Base-by-base conservation (phyloP, 805 yeast genomes). In the Sugiyamaella chiloensis region DNA sequence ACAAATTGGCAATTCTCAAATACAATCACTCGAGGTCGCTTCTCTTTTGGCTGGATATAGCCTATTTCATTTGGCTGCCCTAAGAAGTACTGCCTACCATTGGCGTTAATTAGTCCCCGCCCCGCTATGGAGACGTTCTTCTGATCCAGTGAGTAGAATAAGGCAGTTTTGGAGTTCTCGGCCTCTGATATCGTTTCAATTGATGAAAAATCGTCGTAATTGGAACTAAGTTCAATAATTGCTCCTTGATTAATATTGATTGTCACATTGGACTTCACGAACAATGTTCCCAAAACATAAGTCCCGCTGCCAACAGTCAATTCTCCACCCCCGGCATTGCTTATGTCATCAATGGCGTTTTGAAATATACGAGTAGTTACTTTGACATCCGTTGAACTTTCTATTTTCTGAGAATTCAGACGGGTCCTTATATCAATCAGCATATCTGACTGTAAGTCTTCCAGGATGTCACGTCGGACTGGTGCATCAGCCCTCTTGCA, bases 11-110 rank as follows among this genome's bases (percentile, higher is more conserved):
- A 44, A 16, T 24, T 24, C 36, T 44, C 47, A 20, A 44, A 44
- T 7, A 44, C 47, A 24, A 44, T 27, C 24, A 44, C 19, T n/a
- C 47, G 21, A 5, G 47, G 47, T 20, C 47, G 26, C 11, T 21
- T 31, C 23, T 20, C 42, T 24, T 35, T 26, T 12, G 47, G 47
- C 11, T 20, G 9, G 2, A 42, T 12, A 35, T 44, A 44, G 4
- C 47, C 47, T 12, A 32, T 20, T 24, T 44, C 42, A 24, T 44
- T 41, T 5, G 29, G 42, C 24, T 44, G 36, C 8, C 16, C 24
- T 9, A 32, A 34, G 27, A 44, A 44, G 17, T 44, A 44, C 17
- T 23, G 24, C 7, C 26, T 34, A 14, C 42, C 42, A 24, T 44
- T 44, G 16, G 42, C 40, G n/a, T 8, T 11, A 26, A 26, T 26